Conservation (phyloP, 345 rosid genomes). For the Balakata baccata region DNA sequence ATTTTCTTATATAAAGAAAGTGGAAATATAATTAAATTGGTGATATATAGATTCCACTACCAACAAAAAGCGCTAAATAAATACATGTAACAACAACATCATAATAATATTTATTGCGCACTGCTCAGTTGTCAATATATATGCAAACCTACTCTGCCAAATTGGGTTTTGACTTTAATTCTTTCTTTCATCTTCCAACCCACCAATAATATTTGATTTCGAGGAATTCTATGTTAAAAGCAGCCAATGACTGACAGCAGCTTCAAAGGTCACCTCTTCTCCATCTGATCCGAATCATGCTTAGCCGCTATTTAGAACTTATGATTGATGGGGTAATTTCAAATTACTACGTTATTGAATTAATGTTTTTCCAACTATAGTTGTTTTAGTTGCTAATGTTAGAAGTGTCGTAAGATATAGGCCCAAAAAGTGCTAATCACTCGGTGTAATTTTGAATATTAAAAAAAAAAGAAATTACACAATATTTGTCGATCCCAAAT, state of each 20-base stretch:
- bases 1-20: neutral
- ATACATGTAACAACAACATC: no score
- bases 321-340: neutral
- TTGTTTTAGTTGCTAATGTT: neutral
- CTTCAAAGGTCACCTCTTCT: neutral
- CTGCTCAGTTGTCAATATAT: neutral
- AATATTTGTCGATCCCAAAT: no score
- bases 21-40: neutral
- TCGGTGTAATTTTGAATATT: no score
- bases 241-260: constrained; percentile 10
- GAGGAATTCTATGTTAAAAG: constrained; percentile 3
- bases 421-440: no score
- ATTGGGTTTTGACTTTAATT: neutral
- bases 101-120: neutral
- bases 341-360: no score
- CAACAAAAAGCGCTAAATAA: neutral
- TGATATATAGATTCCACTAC: neutral
- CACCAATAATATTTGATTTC: neutral
- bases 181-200: neutral
- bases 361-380: neutral
- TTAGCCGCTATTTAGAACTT: no score
- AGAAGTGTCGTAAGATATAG: no score
- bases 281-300: neutral
- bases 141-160: neutral
- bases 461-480: no score